Percentiles rank a stretch among this genome's conserved stretches.
Conservation (phyloP, 1,284 basidiomycete genomes). For the Violaceomyces palustris region DNA sequence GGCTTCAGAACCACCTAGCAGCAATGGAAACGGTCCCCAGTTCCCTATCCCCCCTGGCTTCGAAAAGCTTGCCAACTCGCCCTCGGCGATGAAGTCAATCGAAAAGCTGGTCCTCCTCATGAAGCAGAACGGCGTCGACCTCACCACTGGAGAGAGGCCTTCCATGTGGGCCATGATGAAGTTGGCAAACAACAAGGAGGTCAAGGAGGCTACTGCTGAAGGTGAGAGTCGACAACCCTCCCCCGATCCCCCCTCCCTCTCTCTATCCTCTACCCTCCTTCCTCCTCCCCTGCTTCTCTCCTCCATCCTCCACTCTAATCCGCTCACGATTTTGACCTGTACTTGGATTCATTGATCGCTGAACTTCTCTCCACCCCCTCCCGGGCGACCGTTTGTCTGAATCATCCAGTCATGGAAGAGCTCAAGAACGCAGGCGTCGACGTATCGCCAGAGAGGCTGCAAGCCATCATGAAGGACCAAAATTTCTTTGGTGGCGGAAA, state of each 20-base stretch:
- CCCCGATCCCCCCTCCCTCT: no score
- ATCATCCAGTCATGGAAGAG: constrained; percentile 34
- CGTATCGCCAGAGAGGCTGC: constrained; percentile 36
- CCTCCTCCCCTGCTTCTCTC: no score
- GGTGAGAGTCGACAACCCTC: constrained; percentile 25
- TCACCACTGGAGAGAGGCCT: constrained; percentile 32
- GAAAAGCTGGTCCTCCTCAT: constrained; percentile 29
- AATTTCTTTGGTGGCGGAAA: constrained; percentile 8
- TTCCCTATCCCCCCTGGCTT: constrained; percentile 43
- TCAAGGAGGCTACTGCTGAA: constrained; percentile 31
- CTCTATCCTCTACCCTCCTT: background rate
- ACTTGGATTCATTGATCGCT: background rate
- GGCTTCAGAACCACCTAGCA: no score
- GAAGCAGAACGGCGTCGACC: constrained; percentile 37
- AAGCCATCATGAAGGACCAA: constrained; percentile 31
- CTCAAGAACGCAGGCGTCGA: constrained; percentile 40
- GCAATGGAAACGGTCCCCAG: no score
- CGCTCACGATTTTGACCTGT: background rate
- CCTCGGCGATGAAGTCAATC: constrained; percentile 33
- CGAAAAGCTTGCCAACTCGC: constrained; percentile 37
- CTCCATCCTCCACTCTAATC: background rate
- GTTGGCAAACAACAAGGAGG: constrained; percentile 32
- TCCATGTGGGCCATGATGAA: constrained; percentile 36
- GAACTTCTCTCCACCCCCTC: background rate
- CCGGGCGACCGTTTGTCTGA: background rate